Evolutionary conservation across 352 stramenopile genomes (phyloP), one percentile per base, ranked within the genome.

Genomic region (Labyrinthula sp.): DNA sequence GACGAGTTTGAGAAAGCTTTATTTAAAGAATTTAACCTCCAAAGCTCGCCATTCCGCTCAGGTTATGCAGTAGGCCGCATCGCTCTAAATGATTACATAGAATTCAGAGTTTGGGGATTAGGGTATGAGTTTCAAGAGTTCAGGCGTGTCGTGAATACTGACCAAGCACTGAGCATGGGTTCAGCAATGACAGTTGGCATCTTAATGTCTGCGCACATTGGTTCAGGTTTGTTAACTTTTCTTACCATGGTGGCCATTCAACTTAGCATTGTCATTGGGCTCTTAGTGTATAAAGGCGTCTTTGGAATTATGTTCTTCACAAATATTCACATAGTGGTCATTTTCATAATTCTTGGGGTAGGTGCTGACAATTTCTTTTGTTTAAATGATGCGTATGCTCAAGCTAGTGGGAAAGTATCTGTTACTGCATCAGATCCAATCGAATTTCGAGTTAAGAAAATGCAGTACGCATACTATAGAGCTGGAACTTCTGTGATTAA

Each of bases 261-360:
- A 35, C 41, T 66, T 14, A 58, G 38, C 3, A 69, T 74, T 30
- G 60, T 63, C 4, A 30, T 67, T 14, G 48, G 58, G 1, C 65
- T 67, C 54, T 71, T 72, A 40, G 45, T 72, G 15, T 71, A 70
- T 33, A 54, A 47, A n/a, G 48, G 61, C 18, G 34, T 72, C 3
- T 64, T 71, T 26, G 33, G 50, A 35, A 69, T 74, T 46, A 55
- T 61, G 17, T 74, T 68, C 43, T 72, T 72, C 47, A 39, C 48
- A 10, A 59, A 52, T 1, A 38, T 72, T 1, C 69, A 74, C 54
- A 31, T 58, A 10, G 30, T 74, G 4, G 54, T 43, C 14, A 35
- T 74, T 7, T 74, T 74, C 47, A 58, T 74, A 38, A 62, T 72
- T 8, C 57, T 66, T 9, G 64, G 62, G 5, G 68, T 74, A 35